Evolutionary conservation across 2,329 filamentous ascomycete species (phyloP), one percentile per base, ranked within the genome.

Genomic region (Shiraia sp.): DNA sequence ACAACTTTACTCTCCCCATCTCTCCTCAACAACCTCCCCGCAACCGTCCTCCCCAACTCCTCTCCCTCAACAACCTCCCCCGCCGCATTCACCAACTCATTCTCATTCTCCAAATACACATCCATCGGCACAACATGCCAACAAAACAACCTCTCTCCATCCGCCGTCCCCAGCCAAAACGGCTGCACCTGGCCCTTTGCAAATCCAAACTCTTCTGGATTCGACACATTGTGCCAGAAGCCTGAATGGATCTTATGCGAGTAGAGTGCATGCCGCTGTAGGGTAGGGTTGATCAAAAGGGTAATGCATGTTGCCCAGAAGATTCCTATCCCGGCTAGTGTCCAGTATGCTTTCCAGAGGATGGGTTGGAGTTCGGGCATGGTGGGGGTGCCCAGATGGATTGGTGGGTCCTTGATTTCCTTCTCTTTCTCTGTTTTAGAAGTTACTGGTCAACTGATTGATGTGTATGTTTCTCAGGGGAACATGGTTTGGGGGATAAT

Each of bases 81-180:
- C 6, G 46, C 40, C 14, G 56, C 48, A 31, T 47, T 50, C 10
- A 54, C 55, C 10, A 95, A 72, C 10, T 74, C 72, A 15, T 76
- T 71, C 59, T 95, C 87, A 56, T 95, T 79, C 52, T 86, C 77
- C 6, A 82, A 75, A 65, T 95, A 95, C 0, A 89, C 74, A 36
- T 86, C 82, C 6, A 95, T 71, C 0, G 92, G 92, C 34, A 96
- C 73, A 40, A 97, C 79, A 62, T 96, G 92, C 92, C 92, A 97
- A 17, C 87, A 88, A 63, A 93, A 95, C 13, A 97, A 73, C 2
- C 75, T 82, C 67, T 91, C 85, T 27, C 83, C 82, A 65, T 96
- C 91, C 1, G 82, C 75, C 0, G 90, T 93, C 3, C 72, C 73
- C 26, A 97, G 71, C 33, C 81, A 83, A 66, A 97, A 96, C 0